These are phyloP conservation scores for Oryza rufipogon DNA, from an alignment of 176 grass and related monocot species.

Conservation along the genomic window DNA sequence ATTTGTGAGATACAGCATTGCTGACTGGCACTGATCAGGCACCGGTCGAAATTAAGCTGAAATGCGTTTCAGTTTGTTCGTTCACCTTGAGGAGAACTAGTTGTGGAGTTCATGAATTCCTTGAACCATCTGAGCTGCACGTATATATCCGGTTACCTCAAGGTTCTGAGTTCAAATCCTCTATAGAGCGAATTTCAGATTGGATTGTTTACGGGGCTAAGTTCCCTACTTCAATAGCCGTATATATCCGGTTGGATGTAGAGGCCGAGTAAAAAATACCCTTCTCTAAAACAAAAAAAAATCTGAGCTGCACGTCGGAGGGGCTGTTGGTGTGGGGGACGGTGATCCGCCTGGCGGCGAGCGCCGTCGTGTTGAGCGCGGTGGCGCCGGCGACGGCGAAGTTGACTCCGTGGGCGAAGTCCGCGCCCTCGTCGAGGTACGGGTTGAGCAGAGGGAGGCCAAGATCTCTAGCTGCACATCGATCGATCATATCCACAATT, in stretches of 20 bases:
- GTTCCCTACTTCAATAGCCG: too few species aligned
- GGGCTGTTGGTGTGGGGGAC: slow-evolving; percentile 39
- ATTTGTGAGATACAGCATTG: too few species aligned
- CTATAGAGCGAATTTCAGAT: too few species aligned
- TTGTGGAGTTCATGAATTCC: slow-evolving; percentile 34
- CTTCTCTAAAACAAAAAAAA: too few species aligned
- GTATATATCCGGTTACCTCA: not conserved
- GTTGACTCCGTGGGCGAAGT: slow-evolving; percentile 52
- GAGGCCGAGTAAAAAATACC: too few species aligned
- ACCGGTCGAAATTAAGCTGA: too few species aligned
- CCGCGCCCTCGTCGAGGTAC: slow-evolving; percentile 41
- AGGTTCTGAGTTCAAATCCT: fast-evolving
- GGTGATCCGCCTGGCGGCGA: slow-evolving; percentile 31
- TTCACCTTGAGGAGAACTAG: not conserved
- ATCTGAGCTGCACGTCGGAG: slow-evolving; percentile 48
- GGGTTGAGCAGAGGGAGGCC: slow-evolving; percentile 53
- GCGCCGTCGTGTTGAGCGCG: slow-evolving; percentile 22
- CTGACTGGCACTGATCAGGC: too few species aligned
- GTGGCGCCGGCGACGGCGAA: slow-evolving; percentile 47
- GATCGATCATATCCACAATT: too few species aligned
- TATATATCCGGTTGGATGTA: too few species aligned
- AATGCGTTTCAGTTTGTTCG: not conserved
- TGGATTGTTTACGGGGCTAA: fast-evolving
- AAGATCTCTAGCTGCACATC: slow-evolving; percentile 44
- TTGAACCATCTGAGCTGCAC: slow-evolving; percentile 54